Conservation (phyloP, 306 rosid species). For the Delonix regia region DNA sequence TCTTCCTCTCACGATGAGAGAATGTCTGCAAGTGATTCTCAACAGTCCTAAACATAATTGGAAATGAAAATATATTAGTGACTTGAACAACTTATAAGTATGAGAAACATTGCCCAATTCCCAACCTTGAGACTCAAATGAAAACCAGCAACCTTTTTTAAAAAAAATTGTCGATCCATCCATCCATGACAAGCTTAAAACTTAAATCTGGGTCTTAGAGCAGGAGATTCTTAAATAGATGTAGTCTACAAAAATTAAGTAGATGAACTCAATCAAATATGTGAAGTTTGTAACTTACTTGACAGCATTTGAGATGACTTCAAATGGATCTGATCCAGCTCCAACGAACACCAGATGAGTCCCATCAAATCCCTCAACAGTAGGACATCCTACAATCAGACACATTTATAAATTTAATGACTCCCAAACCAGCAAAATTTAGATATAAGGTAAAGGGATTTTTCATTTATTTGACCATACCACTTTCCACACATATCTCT, state of each 20-base stretch:
- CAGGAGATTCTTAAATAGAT: neutral
- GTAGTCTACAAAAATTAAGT: neutral
- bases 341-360: conserved; percentile 76
- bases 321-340: conserved; percentile 88
- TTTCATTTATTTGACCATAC: conserved; percentile 37
- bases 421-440: neutral
- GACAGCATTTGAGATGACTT: conserved; percentile 76
- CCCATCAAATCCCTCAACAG: conserved; percentile 79
- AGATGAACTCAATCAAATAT: neutral
- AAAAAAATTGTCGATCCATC: too few relatives aligned
- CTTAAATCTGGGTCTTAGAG: too few relatives aligned
- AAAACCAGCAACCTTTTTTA: too few relatives aligned
- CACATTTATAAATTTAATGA: neutral
- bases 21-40: conserved; percentile 86
- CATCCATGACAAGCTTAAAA: neutral
- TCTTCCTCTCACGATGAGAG: conserved; percentile 80
- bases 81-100: conserved; percentile 7
- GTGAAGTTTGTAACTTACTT: conserved; percentile 54
- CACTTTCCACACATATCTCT: conserved; percentile 94
- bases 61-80: conserved; percentile 15
- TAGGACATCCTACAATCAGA: conserved; percentile 73
- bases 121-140: neutral
- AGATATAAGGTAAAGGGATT: neutral
- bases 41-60: conserved; percentile 56
- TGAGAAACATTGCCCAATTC: neutral